These are phyloP conservation scores for Sicyos edulis DNA, from an alignment of 306 rosid genomes.

Conservation along the genomic window DNA sequence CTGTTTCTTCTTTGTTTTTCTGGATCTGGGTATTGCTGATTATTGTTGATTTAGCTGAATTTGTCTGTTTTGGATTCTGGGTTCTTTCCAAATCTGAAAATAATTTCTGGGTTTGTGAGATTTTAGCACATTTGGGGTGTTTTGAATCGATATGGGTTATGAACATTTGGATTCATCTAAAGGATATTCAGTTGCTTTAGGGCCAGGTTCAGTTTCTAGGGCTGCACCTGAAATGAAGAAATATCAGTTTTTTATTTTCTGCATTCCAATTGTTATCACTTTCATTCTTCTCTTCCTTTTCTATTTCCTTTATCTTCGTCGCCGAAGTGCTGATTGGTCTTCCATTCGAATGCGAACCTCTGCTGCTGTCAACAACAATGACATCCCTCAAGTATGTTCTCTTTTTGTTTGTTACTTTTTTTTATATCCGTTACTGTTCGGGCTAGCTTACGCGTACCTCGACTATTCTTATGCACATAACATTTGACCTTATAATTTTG, in stretches of 20 bases:
- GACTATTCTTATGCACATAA: too few relatives aligned
- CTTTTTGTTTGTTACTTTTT: background rate
- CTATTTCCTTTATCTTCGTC: constrained; percentile 70
- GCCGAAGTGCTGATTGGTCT: constrained; percentile 53
- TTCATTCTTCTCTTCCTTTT: constrained; percentile 57
- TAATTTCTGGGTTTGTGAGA: constrained; percentile 1
- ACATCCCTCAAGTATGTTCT: constrained; percentile 38
- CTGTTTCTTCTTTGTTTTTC: background rate
- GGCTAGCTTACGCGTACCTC: too few relatives aligned
- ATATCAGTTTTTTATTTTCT: constrained; percentile 56
- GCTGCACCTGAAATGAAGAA: constrained; percentile 37
- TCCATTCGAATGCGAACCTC: constrained; percentile 43
- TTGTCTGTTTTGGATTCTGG: background rate
- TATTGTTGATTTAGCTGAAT: background rate
- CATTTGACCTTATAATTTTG: too few relatives aligned
- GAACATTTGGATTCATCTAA: constrained; percentile 28
- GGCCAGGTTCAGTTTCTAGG: constrained; percentile 13
- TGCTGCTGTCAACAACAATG: constrained; percentile 3
- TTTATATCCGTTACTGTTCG: background rate
- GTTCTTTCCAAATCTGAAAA: background rate
- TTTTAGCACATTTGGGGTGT: constrained; percentile 20
- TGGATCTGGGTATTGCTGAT: constrained; percentile 16
- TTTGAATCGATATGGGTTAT: constrained; percentile 25
- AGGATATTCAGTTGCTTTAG: constrained; percentile 20
- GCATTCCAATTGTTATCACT: constrained; percentile 55